A percentile compares a stretch with the other conserved stretches of the same genome.
Evolutionary conservation across 441 rosid species (phyloP).

Genomic region (Mallotus japonicus): DNA sequence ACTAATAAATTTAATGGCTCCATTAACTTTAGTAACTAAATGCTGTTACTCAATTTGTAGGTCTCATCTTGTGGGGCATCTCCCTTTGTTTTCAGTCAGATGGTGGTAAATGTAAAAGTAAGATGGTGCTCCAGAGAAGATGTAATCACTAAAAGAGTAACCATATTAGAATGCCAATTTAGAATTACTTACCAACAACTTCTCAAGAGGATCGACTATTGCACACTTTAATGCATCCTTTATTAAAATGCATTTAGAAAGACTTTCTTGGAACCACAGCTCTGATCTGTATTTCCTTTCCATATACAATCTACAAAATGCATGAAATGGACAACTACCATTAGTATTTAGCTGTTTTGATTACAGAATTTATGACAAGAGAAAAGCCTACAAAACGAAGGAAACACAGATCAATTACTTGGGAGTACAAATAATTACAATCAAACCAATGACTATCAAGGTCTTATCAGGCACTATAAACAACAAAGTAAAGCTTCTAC

Average conservation of each 20-base stretch:
- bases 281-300: conserved; percentile 59
- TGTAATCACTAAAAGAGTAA: too few relatives aligned
- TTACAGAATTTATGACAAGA: not conserved
- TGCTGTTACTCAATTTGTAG: not conserved
- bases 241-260: conserved; percentile 41
- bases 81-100: not conserved
- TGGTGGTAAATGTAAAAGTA: not conserved
- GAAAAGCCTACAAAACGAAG: not conserved
- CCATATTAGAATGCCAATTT: not conserved
- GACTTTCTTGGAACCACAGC: conserved; percentile 47
- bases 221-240: conserved; percentile 76
- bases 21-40: not conserved
- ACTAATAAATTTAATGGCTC: not conserved
- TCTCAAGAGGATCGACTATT: conserved; percentile 43
- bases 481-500: not conserved
- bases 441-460: not conserved
- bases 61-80: not conserved
- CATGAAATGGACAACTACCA: not conserved
- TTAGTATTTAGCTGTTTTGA: not conserved
- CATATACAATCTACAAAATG: conserved; percentile 52
- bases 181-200: conserved; percentile 48
- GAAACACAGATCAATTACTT: not conserved
- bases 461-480: not conserved
- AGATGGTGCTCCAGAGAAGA: not conserved
- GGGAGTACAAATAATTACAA: too few relatives aligned